phyloP scores from a whole-genome alignment of 768 basidiomycete genomes.

The Termitomyces sp. region DNA sequence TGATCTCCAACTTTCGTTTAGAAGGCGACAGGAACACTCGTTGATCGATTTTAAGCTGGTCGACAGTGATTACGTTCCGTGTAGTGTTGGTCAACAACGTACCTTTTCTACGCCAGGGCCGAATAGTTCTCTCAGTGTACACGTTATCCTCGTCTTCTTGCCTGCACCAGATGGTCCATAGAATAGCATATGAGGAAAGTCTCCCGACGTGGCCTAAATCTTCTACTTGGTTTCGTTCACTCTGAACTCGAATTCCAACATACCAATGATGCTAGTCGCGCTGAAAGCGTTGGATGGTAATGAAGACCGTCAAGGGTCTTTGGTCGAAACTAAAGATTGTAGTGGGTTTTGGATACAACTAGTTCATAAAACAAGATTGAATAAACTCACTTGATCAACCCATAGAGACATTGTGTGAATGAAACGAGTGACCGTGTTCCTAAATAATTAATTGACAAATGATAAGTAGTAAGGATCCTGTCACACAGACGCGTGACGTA shows the following conservation, averaged over 20 bases:
- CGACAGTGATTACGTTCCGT: background rate
- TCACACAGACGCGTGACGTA: constrained; percentile 14
- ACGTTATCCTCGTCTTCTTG: constrained; percentile 95
- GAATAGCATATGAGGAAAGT: constrained; percentile 97
- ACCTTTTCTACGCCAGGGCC: constrained; percentile 93
- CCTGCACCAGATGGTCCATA: constrained; percentile 97
- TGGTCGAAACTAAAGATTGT: constrained; percentile 68
- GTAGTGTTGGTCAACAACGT: constrained; percentile 10
- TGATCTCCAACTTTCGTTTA: constrained; percentile 91
- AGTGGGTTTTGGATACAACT: background rate
- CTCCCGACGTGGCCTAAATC: constrained; percentile 73
- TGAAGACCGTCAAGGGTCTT: constrained; percentile 78
- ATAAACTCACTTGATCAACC: constrained; percentile 50
- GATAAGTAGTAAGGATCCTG: too few relatives aligned
- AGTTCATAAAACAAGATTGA: background rate
- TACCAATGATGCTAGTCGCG: constrained; percentile 75
- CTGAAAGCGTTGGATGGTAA: constrained; percentile 80
- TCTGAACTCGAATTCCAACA: constrained; percentile 8
- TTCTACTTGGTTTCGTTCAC: background rate
- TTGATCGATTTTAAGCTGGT: constrained; percentile 95
- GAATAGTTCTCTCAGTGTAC: constrained; percentile 83
- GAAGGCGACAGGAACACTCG: constrained; percentile 92
- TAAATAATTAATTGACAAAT: too few relatives aligned
- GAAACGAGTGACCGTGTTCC: background rate
- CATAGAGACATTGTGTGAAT: constrained; percentile 52